A percentile compares a stretch with the other conserved stretches of the same genome.
Evolutionary conservation across 495 filamentous ascomycete genomes (phyloP).

Genomic region (Penicillium subrubescens): DNA sequence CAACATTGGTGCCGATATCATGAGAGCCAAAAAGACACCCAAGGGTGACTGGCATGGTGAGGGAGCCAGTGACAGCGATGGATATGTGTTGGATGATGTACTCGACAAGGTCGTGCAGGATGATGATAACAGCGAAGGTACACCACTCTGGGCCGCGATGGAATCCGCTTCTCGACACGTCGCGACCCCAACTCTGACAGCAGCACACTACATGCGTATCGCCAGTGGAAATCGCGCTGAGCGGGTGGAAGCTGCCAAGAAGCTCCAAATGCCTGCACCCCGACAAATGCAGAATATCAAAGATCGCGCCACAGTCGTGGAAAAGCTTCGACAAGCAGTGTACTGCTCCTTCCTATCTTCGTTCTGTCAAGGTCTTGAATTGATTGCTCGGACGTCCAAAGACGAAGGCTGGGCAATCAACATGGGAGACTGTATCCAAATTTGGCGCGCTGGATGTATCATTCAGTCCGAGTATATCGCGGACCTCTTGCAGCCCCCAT

Average conservation of each 20-base stretch:
- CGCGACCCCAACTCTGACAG: conserved; percentile 63
- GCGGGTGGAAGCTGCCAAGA: conserved; percentile 49
- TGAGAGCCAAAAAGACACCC: conserved; percentile 43
- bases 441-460: conserved; percentile 76
- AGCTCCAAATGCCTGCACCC: conserved; percentile 44
- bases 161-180: conserved; percentile 66
- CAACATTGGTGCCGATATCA: conserved; percentile 65
- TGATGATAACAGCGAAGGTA: conserved; percentile 67
- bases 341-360: conserved; percentile 65
- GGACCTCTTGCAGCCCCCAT: conserved; percentile 54
- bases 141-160: conserved; percentile 63
- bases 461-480: conserved; percentile 70
- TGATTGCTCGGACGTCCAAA: conserved; percentile 63
- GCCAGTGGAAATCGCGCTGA: conserved; percentile 64
- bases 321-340: conserved; percentile 61
- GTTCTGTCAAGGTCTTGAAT: conserved; percentile 67
- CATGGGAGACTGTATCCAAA: conserved; percentile 59
- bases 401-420: conserved; percentile 67
- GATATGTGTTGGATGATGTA: conserved; percentile 62
- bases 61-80: conserved; percentile 29
- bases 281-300: conserved; percentile 42
- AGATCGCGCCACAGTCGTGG: conserved; percentile 54
- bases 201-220: conserved; percentile 66
- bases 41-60: conserved; percentile 48
- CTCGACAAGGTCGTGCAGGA: conserved; percentile 80